Evolutionary conservation across 2,329 filamentous ascomycete species (phyloP).

Genomic region (Aureobasidium lini): DNA sequence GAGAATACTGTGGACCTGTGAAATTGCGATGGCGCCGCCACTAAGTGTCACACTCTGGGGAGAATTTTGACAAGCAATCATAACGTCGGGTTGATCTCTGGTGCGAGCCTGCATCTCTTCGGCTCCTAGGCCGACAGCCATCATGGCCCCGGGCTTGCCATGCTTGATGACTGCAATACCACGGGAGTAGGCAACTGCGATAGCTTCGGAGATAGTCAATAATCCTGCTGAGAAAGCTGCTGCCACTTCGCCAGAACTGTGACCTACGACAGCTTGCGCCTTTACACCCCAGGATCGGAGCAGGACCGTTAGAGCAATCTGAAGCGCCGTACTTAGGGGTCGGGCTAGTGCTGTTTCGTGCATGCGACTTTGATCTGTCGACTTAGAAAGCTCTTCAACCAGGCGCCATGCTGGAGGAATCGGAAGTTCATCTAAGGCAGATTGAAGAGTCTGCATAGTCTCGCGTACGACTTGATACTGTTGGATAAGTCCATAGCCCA

Average conservation of each 20-base stretch:
- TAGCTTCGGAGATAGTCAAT: constrained; percentile 6
- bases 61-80: neutral
- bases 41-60: neutral
- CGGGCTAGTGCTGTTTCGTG: constrained; percentile 32
- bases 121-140: constrained; percentile 22
- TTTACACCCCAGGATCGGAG: constrained; percentile 23
- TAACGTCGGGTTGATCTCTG: neutral
- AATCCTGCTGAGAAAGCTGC: constrained; percentile 24
- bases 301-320: constrained; percentile 41
- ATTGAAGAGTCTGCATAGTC: constrained; percentile 14
- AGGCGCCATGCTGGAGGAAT: constrained; percentile 25
- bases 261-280: constrained; percentile 22
- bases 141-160: constrained; percentile 26
- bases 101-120: neutral
- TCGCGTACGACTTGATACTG: neutral
- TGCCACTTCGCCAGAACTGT: constrained; percentile 28
- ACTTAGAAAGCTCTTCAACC: constrained; percentile 20
- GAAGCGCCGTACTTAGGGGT: constrained; percentile 48
- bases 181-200: constrained; percentile 22
- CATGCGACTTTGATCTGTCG: constrained; percentile 21
- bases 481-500: constrained; percentile 18
- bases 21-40: neutral
- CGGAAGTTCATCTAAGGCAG: constrained; percentile 14
- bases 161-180: constrained; percentile 11
- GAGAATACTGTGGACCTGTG: neutral